Evolutionary conservation across 2,329 filamentous ascomycete genomes (phyloP).

Genomic region (Sporothrix curviconia): DNA sequence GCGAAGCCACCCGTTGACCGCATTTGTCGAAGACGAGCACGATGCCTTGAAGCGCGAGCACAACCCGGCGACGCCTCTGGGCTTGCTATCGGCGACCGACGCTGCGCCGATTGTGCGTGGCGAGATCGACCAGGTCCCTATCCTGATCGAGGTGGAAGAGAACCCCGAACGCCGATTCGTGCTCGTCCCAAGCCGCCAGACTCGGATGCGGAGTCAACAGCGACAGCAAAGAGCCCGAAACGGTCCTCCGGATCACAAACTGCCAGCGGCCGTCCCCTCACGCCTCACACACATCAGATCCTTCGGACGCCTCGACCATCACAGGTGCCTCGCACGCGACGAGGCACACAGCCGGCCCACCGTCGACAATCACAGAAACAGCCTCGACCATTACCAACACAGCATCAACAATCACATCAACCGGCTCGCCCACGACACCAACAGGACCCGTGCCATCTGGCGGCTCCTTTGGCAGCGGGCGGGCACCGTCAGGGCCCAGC

Average conservation of each 20-base stretch:
- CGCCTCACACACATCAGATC: background rate
- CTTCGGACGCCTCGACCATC: background rate
- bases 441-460: background rate
- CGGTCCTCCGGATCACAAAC: background rate
- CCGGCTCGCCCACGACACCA: conserved; percentile 1
- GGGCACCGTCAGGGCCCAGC: background rate
- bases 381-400: conserved; percentile 2
- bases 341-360: background rate
- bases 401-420: background rate
- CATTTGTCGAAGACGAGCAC: conserved; percentile 63
- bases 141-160: conserved; percentile 59
- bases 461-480: background rate
- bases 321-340: background rate
- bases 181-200: conserved; percentile 37
- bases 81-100: conserved; percentile 28
- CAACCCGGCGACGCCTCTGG: conserved; percentile 33
- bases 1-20: conserved; percentile 48
- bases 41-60: conserved; percentile 57
- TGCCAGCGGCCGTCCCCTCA: too few relatives aligned
- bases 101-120: conserved; percentile 58
- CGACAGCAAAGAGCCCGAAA: conserved; percentile 13
- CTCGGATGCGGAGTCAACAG: background rate
- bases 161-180: conserved; percentile 62
- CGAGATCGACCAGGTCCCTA: conserved; percentile 59
- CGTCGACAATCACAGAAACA: background rate